These are phyloP conservation scores for Paracorniculantispora psalliotae DNA, from an alignment of 2,329 filamentous ascomycete genomes.

Conservation along the genomic window DNA sequence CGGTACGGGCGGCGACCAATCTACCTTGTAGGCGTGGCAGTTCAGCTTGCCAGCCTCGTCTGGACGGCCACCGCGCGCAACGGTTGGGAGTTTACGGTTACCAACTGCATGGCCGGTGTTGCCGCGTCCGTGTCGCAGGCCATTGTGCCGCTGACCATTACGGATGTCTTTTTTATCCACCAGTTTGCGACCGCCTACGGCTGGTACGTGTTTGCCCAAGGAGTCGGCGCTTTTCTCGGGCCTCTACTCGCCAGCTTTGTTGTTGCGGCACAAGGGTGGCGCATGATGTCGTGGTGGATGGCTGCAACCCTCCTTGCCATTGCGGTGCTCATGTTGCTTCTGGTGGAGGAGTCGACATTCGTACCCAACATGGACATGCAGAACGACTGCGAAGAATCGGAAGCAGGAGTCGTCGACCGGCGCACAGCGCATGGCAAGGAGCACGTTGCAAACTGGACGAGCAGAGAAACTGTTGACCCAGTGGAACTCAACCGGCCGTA, in stretches of 20 bases:
- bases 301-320: neutral
- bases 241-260: slow-evolving; percentile 19
- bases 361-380: neutral
- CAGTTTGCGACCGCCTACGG: slow-evolving; percentile 25
- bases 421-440: neutral
- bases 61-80: slow-evolving; percentile 15
- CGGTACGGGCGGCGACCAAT: slow-evolving; percentile 30
- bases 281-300: slow-evolving; percentile 24
- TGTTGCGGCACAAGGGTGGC: slow-evolving; percentile 22
- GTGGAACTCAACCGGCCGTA: neutral
- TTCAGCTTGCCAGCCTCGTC: slow-evolving; percentile 19
- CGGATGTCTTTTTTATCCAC: slow-evolving; percentile 29
- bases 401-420: neutral
- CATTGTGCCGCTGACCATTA: slow-evolving; percentile 32
- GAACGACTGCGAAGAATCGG: neutral
- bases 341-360: neutral
- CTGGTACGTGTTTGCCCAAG: slow-evolving; percentile 24
- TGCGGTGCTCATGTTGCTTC: neutral
- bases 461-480: neutral
- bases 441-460: neutral
- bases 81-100: slow-evolving; percentile 16
- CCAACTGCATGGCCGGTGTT: slow-evolving; percentile 24
- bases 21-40: slow-evolving; percentile 22
- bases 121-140: slow-evolving; percentile 35
- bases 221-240: slow-evolving; percentile 22